phyloP scores from a whole-genome alignment of 805 yeast species.

The Danielia reshetovae region DNA sequence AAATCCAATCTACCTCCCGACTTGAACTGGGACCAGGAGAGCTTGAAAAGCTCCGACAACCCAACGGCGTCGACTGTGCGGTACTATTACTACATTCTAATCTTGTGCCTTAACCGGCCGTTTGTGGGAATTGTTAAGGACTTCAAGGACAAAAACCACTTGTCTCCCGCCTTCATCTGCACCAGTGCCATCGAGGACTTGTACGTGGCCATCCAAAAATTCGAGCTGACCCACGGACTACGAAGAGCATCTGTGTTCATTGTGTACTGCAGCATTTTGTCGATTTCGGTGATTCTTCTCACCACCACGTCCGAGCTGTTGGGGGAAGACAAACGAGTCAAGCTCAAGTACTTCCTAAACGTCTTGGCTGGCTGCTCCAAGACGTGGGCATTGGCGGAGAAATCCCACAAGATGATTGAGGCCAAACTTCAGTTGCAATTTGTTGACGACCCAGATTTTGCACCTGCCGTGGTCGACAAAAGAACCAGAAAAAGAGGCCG shows the following conservation, averaged over 20 bases:
- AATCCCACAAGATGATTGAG: slow-evolving; percentile 39
- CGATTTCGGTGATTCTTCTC: slow-evolving; percentile 39
- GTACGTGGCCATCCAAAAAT: slow-evolving; percentile 33
- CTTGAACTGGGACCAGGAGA: slow-evolving; percentile 44
- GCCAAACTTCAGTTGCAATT: slow-evolving; percentile 25
- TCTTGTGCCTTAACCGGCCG: slow-evolving; percentile 58
- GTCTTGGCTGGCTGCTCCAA: slow-evolving; percentile 39
- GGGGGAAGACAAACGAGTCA: slow-evolving; percentile 21
- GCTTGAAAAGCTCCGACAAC: slow-evolving; percentile 40
- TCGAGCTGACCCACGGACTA: slow-evolving; percentile 37
- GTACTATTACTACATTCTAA: slow-evolving; percentile 55
- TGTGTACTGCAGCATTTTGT: slow-evolving; percentile 44
- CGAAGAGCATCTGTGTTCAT: slow-evolving; percentile 43
- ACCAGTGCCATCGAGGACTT: slow-evolving; percentile 40
- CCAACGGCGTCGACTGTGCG: slow-evolving; percentile 52
- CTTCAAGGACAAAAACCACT: slow-evolving; percentile 15
- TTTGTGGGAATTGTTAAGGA: slow-evolving; percentile 41
- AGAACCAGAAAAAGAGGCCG: slow-evolving; percentile 1
- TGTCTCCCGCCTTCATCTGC: slow-evolving; percentile 35
- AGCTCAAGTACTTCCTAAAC: slow-evolving; percentile 37
- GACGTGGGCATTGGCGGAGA: slow-evolving; percentile 47
- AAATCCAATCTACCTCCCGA: slow-evolving; percentile 44
- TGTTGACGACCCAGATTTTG: slow-evolving; percentile 11
- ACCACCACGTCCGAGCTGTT: slow-evolving; percentile 27
- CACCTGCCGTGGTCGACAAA: not conserved